Base-by-base conservation (phyloP, 371 early-diverging fungal genomes). In the Blastocladiella emersonii region DNA sequence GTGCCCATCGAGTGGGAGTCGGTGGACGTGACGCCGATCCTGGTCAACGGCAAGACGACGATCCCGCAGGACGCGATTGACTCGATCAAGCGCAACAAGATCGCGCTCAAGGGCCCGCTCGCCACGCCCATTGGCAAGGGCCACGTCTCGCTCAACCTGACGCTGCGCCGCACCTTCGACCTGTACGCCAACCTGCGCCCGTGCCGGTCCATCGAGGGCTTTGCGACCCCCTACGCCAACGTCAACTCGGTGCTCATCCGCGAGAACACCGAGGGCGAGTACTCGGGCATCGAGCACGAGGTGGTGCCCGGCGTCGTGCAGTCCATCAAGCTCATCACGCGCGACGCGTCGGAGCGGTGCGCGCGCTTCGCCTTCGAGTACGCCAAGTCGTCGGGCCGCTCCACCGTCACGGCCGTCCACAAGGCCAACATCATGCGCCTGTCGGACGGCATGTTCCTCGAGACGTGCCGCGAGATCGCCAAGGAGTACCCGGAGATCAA, bases 231-330 rank as follows among this genome's bases (percentile, higher is more conserved):
- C 64, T 96, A 95, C 74, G 89, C 91, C 67, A 86, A 96, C 70
- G 98, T 98, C 62, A 84, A 98, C 79, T 92, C 95, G 45, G 96
- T 98, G 55, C 81, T 98, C 65, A 96, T 98, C 72, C 92, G 98
- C 76, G 98, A 98, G 76, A 98, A 98, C 86, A 98, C 98, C 44
- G 98, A 98, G 79, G 98, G 96, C 69, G 96, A 98, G 79, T 97
- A 97, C 84, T 90, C 91, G 69, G 98, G 98, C 61, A 95, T 97
- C 71, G 98, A 95, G 78, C 97, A 95, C 79, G 89, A 89, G 76
- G 87, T 86, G 45, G 89, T 98, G 59, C 85, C 89, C 66, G 98
- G 98, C 63, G 95, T 95, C 64, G 93, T 96, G 68, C 98, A 98
- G 80, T 89, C 90, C 65, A 96, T 98, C 83, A 98, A 98, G 84